phyloP scores from a whole-genome alignment of 495 filamentous ascomycete genomes.

The Oidiodendron maius region DNA sequence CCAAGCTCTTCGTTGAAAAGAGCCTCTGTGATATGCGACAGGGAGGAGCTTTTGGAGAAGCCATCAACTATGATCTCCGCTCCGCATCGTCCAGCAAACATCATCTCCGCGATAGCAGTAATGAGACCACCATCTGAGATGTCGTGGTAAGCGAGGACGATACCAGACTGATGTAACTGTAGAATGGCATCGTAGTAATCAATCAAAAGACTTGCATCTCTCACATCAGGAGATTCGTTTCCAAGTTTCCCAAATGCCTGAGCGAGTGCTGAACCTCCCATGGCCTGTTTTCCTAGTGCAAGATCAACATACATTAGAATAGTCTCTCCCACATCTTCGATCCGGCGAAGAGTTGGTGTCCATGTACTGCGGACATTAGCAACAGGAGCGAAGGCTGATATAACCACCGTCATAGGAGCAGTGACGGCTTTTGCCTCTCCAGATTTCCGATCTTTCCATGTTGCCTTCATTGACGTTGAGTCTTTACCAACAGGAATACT shows the following conservation, averaged over 20 bases:
- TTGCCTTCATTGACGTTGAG: conserved; percentile 98
- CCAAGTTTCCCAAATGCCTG: conserved; percentile 89
- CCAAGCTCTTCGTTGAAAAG: conserved; percentile 98
- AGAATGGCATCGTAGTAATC: conserved; percentile 89
- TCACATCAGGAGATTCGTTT: conserved; percentile 76
- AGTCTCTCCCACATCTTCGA: conserved; percentile 85
- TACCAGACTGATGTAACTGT: conserved; percentile 75
- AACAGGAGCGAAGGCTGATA: conserved; percentile 84
- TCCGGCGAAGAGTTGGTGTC: conserved; percentile 80
- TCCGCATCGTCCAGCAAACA: conserved; percentile 93
- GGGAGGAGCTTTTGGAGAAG: conserved; percentile 48
- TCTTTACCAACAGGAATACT: conserved; percentile 97
- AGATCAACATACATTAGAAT: conserved; percentile 89
- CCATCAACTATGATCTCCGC: conserved; percentile 78
- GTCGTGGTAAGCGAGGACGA: conserved; percentile 95
- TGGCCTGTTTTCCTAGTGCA: conserved; percentile 64
- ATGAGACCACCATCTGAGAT: conserved; percentile 89
- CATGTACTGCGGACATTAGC: conserved; percentile 76
- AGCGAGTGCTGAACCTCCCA: conserved; percentile 89
- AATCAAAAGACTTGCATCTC: conserved; percentile 71
- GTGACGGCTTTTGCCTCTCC: conserved; percentile 76
- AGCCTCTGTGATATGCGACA: conserved; percentile 60
- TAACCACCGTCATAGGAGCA: conserved; percentile 81
- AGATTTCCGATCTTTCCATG: conserved; percentile 73
- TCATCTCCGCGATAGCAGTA: conserved; percentile 93